Percentiles rank a stretch among this genome's conserved stretches.
These are phyloP conservation scores for Durotheca rogersii DNA, from an alignment of 495 filamentous ascomycete genomes.

Conservation along the genomic window DNA sequence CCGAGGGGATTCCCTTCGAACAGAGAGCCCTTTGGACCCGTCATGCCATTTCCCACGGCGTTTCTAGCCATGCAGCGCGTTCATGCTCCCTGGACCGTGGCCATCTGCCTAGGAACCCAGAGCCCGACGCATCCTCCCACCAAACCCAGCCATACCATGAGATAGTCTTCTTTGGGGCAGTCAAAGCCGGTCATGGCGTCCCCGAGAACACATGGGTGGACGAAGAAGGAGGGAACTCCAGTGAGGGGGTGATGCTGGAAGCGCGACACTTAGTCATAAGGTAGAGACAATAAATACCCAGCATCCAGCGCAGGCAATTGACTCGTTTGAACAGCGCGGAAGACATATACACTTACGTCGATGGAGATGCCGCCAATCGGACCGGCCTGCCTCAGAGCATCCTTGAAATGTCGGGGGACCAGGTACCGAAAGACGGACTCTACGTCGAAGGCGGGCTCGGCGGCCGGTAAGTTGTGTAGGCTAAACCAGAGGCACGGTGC, in stretches of 20 bases:
- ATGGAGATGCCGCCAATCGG: slow-evolving; percentile 74
- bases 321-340: slow-evolving; percentile 40
- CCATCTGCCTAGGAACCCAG: slow-evolving; percentile 63
- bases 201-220: slow-evolving; percentile 84
- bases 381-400: slow-evolving; percentile 57
- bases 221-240: slow-evolving; percentile 71
- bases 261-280: slow-evolving; percentile 46
- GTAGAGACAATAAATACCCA: slow-evolving; percentile 35
- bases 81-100: slow-evolving; percentile 27
- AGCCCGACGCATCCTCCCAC: slow-evolving; percentile 73
- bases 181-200: slow-evolving; percentile 65
- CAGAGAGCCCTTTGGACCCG: background rate
- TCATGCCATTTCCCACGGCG: slow-evolving; percentile 1
- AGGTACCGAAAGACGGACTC: slow-evolving; percentile 68
- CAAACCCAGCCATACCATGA: slow-evolving; percentile 78
- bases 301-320: slow-evolving; percentile 48
- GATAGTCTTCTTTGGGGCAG: slow-evolving; percentile 63
- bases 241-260: slow-evolving; percentile 75
- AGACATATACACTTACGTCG: slow-evolving; percentile 57
- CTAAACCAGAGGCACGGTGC: slow-evolving; percentile 62
- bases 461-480: slow-evolving; percentile 47
- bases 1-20: background rate
- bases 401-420: slow-evolving; percentile 64
- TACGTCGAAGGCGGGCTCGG: slow-evolving; percentile 49
- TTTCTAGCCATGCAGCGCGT: no score